Evolutionary conservation across 2,329 filamentous ascomycete species (phyloP), one percentile per base, ranked within the genome.

Genomic region (Drechslerella stenobrocha): DNA sequence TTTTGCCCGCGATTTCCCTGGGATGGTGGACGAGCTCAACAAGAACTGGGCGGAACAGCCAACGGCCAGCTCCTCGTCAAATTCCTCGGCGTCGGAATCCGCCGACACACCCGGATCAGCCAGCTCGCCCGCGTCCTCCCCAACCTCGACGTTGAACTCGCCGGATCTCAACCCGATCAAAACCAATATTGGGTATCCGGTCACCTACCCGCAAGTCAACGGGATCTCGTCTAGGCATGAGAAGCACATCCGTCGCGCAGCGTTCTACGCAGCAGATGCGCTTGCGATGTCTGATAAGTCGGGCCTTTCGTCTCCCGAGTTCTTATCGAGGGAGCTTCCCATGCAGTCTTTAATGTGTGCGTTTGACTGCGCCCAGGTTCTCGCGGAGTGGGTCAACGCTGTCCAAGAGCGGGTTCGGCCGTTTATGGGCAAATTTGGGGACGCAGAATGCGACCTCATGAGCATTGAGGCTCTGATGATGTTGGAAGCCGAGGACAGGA

Each of bases 401-500:
- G 84, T 97, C 2, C 93, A 98, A 76, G 91, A 96, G 74, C 87
- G 93, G 6, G 88, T 96, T n/a, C 92, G 92, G 0, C 85, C 85
- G 2, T 95, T 93, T 73, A 77, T 97, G 3, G 92, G 92, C 2
- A 84, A 96, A 3, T 81, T 97, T 1, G 92, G 92, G 9, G 86
- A 87, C 63, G 88, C 95, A 70, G 82, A 87, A 0, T 83, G 93
- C 30, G 90, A 96, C 73, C 81, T 89, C 52, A 80, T 81, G 0
- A 86, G 91, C 71, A 88, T 95, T 5, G 90, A 90, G 1, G 89
- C 87, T 1, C 87, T 95, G 59, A 90, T 96, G 84, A 82, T 96
- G 2, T 81, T 97, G 0, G 91, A 96, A 73, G 89, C 93, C 15
- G 92, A 97, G 74, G 92, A 98, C 71, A 83, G 88, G 71, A 92